Percentiles rank a stretch among this genome's conserved stretches.
Evolutionary conservation across 495 filamentous ascomycete species (phyloP).

Genomic region (Letharia lupina): DNA sequence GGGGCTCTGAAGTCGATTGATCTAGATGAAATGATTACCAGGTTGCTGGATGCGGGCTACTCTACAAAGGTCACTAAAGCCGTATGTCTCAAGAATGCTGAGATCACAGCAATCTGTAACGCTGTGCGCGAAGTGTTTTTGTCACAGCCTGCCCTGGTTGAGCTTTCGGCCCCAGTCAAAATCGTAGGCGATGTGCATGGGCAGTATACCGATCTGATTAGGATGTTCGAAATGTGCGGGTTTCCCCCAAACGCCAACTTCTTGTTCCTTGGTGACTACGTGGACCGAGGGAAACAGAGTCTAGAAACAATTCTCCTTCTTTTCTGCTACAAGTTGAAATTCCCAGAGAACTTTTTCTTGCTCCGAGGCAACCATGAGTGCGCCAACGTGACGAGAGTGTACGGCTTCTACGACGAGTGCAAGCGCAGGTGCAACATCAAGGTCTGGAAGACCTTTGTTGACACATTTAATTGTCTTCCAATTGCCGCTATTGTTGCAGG

Average conservation of each 20-base stretch:
- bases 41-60: constrained; percentile 89
- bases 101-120: constrained; percentile 86
- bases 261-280: constrained; percentile 94
- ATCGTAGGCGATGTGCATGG: constrained; percentile 98
- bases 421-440: constrained; percentile 97
- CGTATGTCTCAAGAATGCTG: constrained; percentile 93
- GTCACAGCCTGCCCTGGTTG: constrained; percentile 82
- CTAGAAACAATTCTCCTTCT: constrained; percentile 94
- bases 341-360: constrained; percentile 97
- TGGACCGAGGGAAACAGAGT: constrained; percentile 95
- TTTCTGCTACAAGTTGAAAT: constrained; percentile 97
- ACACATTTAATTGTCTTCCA: constrained; percentile 94
- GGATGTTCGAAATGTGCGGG: constrained; percentile 99
- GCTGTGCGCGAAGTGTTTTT: constrained; percentile 83
- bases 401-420: constrained; percentile 99
- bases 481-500: constrained; percentile 94
- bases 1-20: constrained; percentile 82
- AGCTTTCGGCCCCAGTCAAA: constrained; percentile 94
- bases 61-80: constrained; percentile 95
- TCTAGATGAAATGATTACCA: constrained; percentile 93
- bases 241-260: constrained; percentile 93
- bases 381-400: constrained; percentile 95
- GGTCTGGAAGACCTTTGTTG: constrained; percentile 97
- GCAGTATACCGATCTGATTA: constrained; percentile 94
- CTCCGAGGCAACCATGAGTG: constrained; percentile 97